Conservation (phyloP, 306 rosid species). For the Lathyrus tuberosus region DNA sequence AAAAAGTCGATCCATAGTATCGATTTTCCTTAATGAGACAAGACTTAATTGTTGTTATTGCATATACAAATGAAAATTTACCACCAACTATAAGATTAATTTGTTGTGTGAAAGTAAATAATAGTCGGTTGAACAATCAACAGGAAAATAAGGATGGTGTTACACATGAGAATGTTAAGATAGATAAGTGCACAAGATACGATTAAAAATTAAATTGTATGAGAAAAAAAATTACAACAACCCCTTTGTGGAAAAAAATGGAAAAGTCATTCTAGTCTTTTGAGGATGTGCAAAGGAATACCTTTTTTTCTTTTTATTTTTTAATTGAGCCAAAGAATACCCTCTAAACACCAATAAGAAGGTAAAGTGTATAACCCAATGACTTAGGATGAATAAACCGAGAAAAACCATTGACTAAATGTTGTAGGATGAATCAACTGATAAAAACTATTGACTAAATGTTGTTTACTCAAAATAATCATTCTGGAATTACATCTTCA, state of each 20-base stretch:
- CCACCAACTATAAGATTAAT: neutral
- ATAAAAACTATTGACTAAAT: neutral
- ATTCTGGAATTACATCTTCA: too few species aligned
- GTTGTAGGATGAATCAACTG: too few species aligned
- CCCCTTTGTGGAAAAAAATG: neutral
- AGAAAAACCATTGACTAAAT: constrained; percentile 1
- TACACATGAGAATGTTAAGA: neutral
- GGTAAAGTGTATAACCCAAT: neutral
- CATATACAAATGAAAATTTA: too few species aligned
- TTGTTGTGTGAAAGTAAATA: neutral
- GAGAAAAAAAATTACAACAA: neutral
- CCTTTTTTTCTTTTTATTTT: too few species aligned
- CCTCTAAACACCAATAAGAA: neutral
- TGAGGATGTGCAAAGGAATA: neutral
- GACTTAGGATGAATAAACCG: neutral
- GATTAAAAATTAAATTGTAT: neutral
- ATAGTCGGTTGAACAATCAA: neutral
- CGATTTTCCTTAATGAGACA: too few species aligned
- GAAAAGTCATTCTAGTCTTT: neutral
- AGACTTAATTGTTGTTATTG: too few species aligned
- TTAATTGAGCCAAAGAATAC: neutral
- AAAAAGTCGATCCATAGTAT: too few species aligned
- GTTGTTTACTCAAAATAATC: too few species aligned
- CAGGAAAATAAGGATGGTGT: neutral
- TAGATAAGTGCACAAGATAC: neutral